Percentiles rank a stretch among this genome's conserved stretches.
phyloP scores from a whole-genome alignment of 164 flowering plant species.

The Vitis vinifera region DNA sequence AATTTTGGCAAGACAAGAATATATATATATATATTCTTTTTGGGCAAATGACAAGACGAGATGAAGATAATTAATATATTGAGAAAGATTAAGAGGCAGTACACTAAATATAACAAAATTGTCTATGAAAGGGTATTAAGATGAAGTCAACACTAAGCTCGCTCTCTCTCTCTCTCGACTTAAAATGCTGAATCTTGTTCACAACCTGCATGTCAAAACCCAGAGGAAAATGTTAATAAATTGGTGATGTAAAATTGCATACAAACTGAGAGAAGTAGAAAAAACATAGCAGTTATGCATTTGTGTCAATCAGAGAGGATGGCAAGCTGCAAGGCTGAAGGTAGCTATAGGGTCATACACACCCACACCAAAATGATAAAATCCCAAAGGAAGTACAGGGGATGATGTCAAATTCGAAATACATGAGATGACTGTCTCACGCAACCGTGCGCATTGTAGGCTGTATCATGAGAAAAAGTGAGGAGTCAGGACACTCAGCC shows the following conservation, averaged over 20 bases:
- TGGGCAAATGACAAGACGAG: not conserved
- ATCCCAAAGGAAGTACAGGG: not conserved
- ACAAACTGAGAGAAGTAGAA: too few relatives aligned
- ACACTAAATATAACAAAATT: not conserved
- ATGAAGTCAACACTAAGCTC: not conserved
- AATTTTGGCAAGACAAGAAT: not conserved
- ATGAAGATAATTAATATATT: not conserved
- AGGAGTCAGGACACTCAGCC: not conserved
- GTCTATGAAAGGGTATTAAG: not conserved
- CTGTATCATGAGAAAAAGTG: constrained; percentile 1
- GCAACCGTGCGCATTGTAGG: constrained; percentile 17
- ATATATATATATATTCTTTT: not conserved
- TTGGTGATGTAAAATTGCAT: not conserved
- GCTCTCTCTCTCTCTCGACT: not conserved
- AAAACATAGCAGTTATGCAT: too few relatives aligned
- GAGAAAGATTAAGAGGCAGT: not conserved
- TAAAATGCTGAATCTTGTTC: not conserved
- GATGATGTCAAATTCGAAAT: not conserved
- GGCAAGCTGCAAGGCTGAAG: too few relatives aligned
- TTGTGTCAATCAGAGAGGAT: too few relatives aligned
- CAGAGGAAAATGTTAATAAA: constrained; percentile 1
- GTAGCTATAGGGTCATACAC: too few relatives aligned
- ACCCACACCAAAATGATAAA: not conserved
- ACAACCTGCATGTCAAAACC: not conserved
- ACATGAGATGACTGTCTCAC: not conserved